Percentiles rank a stretch among this genome's conserved stretches.
phyloP scores from a whole-genome alignment of 1,284 basidiomycete genomes.

The Tranzscheliella williamsii region DNA sequence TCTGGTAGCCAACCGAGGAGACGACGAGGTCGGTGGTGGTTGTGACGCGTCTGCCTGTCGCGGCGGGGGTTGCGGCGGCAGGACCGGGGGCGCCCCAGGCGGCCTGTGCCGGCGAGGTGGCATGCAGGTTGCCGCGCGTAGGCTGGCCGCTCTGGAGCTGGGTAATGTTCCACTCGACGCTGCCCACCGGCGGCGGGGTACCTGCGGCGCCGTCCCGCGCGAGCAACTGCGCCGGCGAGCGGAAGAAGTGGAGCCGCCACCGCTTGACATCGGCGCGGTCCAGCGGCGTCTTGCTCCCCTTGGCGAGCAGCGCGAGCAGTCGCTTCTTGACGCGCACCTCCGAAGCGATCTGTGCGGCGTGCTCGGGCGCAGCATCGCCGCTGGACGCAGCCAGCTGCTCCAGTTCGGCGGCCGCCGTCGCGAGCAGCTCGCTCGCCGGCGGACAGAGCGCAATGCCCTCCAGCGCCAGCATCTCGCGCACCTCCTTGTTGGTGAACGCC shows the following conservation, averaged over 20 bases:
- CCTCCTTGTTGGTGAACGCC: conserved; percentile 91
- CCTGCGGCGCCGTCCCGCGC: not conserved
- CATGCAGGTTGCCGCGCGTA: conserved; percentile 13
- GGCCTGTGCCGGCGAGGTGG: conserved; percentile 18
- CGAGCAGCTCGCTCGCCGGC: conserved; percentile 58
- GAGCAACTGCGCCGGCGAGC: conserved; percentile 43
- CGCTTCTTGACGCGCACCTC: conserved; percentile 64
- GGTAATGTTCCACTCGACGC: conserved; percentile 49
- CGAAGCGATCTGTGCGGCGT: conserved; percentile 18
- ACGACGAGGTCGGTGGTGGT: conserved; percentile 77
- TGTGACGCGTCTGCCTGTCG: conserved; percentile 68
- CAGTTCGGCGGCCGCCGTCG: conserved; percentile 49
- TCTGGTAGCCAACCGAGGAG: conserved; percentile 84
- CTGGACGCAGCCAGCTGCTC: conserved; percentile 15
- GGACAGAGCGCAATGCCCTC: conserved; percentile 71
- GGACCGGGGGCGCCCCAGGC: conserved; percentile 12
- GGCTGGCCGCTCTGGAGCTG: conserved; percentile 9
- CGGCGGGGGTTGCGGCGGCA: conserved; percentile 1
- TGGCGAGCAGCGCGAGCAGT: conserved; percentile 68
- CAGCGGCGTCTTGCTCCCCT: conserved; percentile 68
- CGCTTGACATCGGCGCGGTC: conserved; percentile 8
- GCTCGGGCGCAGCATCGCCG: not conserved
- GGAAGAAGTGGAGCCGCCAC: conserved; percentile 54
- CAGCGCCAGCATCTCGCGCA: conserved; percentile 84
- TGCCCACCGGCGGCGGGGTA: conserved; percentile 4